Conservation (phyloP, 2,329 filamentous ascomycete genomes). For the Blastomyces emzantsi region DNA sequence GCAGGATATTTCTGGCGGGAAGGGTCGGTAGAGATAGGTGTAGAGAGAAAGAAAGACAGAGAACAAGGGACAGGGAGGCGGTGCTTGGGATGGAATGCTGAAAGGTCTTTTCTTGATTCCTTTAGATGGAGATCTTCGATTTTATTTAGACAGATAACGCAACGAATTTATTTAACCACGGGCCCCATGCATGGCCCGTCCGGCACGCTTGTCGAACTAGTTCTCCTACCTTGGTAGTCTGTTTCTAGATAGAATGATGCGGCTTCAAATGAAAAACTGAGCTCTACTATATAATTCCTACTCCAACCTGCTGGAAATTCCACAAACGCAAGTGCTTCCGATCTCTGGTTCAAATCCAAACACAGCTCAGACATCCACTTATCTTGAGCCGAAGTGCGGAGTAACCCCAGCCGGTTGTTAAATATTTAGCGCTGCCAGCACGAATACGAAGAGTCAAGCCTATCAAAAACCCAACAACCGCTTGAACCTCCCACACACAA, state of each 20-base stretch:
- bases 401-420: neutral
- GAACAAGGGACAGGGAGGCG: neutral
- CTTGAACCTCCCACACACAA: neutral
- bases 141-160: neutral
- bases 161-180: neutral
- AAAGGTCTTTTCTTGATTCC: neutral
- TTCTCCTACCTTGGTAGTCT: neutral
- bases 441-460: neutral
- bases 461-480: neutral
- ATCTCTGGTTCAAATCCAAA: neutral
- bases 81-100: neutral
- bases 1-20: constrained; percentile 67
- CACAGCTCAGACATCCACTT: neutral
- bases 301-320: neutral
- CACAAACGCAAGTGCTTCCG: neutral
- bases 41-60: neutral
- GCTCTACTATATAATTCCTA: neutral
- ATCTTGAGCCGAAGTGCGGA: neutral
- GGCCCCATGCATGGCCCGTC: neutral
- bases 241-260: neutral
- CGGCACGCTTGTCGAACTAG: neutral
- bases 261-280: neutral
- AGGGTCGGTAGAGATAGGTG: constrained; percentile 27
- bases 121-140: neutral
- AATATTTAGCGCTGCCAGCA: neutral